A percentile compares a stretch with the other conserved stretches of the same genome.
These are phyloP conservation scores for Dillenia turbinata DNA, from an alignment of 164 flowering plant species.

Conservation along the genomic window DNA sequence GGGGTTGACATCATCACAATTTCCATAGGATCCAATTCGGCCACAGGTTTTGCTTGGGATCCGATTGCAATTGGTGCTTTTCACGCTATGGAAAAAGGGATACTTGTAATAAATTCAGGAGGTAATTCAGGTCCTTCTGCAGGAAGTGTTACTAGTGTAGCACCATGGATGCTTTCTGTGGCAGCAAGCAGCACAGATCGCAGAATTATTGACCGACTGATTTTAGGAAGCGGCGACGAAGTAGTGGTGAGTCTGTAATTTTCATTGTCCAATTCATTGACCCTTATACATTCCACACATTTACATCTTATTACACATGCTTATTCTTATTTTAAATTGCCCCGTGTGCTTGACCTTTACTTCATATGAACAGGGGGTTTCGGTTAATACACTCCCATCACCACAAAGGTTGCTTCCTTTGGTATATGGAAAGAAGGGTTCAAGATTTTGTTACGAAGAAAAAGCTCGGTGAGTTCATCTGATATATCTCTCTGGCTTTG, in stretches of 20 bases:
- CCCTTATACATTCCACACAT: background rate
- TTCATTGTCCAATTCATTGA: background rate
- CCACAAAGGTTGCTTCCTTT: conserved; percentile 11
- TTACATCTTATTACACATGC: background rate
- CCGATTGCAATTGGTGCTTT: conserved; percentile 26
- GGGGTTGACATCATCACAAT: conserved; percentile 32
- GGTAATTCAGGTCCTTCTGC: conserved; percentile 19
- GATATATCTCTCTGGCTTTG: background rate
- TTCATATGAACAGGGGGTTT: conserved; percentile 15
- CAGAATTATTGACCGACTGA: conserved; percentile 12
- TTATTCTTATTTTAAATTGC: too few species aligned
- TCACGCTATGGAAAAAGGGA: conserved; percentile 32
- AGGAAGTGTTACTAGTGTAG: background rate
- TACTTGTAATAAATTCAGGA: conserved; percentile 14
- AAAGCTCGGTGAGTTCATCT: conserved; percentile 2
- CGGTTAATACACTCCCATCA: conserved; percentile 14
- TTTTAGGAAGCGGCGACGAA: conserved; percentile 21
- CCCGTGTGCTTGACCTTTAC: background rate
- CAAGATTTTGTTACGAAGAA: background rate
- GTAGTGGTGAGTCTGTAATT: conserved; percentile 11
- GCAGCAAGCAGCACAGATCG: conserved; percentile 36
- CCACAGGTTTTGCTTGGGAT: background rate
- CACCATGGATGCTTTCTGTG: conserved; percentile 31
- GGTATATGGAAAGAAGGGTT: conserved; percentile 9
- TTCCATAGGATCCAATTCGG: conserved; percentile 6